phyloP scores from a whole-genome alignment of 345 rosid species.

The Euclidium syriacum region DNA sequence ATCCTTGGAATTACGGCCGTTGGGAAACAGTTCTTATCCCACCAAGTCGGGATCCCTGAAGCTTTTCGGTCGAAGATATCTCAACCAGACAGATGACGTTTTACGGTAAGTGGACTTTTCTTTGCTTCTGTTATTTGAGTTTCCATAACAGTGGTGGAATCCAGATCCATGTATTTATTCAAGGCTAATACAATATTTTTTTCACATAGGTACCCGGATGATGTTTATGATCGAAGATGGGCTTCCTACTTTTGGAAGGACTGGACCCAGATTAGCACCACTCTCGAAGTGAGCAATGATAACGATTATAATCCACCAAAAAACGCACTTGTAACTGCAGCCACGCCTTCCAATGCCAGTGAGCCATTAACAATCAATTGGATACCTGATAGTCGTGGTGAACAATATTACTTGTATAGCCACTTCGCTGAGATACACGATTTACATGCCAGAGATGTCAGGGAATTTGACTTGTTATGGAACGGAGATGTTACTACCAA shows the following conservation, averaged over 20 bases:
- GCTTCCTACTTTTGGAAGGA: fast-evolving
- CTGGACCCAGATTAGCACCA: not conserved
- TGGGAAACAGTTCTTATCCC: slow-evolving; percentile 1
- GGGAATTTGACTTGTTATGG: not conserved
- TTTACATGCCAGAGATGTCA: not conserved
- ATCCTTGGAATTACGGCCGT: slow-evolving; percentile 37
- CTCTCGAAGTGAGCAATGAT: not conserved
- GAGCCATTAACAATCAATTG: not conserved
- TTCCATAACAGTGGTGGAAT: too few relatives aligned
- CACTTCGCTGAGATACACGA: slow-evolving; percentile 12
- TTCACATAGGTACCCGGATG: slow-evolving; percentile 28
- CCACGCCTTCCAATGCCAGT: not conserved
- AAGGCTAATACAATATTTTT: not conserved
- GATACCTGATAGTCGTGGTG: not conserved
- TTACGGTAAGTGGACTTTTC: not conserved
- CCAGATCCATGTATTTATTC: not conserved
- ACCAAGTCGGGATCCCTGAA: slow-evolving; percentile 16
- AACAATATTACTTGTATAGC: not conserved
- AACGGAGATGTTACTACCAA: not conserved
- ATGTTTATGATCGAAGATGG: slow-evolving; percentile 36
- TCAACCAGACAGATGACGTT: not conserved
- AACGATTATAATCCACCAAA: slow-evolving; percentile 9
- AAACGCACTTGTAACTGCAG: slow-evolving; percentile 14
- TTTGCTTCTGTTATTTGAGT: not conserved
- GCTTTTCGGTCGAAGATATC: not conserved